Evolutionary conservation across 2,329 filamentous ascomycete species (phyloP), one percentile per base, ranked within the genome.

Genomic region (Phymatotrichopsis omnivora): DNA sequence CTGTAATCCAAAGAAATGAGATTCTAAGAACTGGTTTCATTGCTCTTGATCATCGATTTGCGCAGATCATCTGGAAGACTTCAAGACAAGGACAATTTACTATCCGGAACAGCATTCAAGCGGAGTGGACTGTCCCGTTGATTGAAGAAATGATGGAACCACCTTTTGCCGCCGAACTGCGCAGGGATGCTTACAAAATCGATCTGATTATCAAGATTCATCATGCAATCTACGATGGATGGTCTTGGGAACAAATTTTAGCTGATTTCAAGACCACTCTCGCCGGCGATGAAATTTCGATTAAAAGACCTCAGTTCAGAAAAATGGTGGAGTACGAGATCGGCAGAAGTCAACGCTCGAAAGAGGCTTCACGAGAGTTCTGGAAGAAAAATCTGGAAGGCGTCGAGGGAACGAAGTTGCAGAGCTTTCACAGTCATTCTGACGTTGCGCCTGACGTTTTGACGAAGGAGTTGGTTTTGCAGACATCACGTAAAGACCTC

Each of bases 171-270:
- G 46, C 37, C 2, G 37, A 32, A 5, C 29, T 55, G 2, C 44
- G 51, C 7, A 25, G 41, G 17, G 20, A 17, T 6, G 23, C 19
- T 1, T 25, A 28, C 22, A 32, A 37, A 10, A 51, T 41, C 40
- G 30, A 43, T 22, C 22, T 55, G 24, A 57, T 74, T 8, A 42
- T 84, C 33, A 69, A 80, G 10, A 67, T 93, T 0, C 86, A 93
- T 60, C 87, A 95, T 63, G 78, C 84, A 1, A 61, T 93, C 1
- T 95, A 93, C 59, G 87, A 95, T 62, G 87, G 86, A n/a, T 95
- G 87, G 87, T 87, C 85, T 0, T 72, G 86, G 59, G 82, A 94
- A 40, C 67, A 89, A 23, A 63, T 93, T 0, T 60, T 84, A 11
- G 65, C 71, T 20, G 85, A 94, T 60, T 64, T 93, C 4, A 68